Percentiles rank a stretch among this genome's conserved stretches.
These are phyloP conservation scores for Kodamaea jinghongensis DNA, from an alignment of 805 yeast species.

Conservation along the genomic window DNA sequence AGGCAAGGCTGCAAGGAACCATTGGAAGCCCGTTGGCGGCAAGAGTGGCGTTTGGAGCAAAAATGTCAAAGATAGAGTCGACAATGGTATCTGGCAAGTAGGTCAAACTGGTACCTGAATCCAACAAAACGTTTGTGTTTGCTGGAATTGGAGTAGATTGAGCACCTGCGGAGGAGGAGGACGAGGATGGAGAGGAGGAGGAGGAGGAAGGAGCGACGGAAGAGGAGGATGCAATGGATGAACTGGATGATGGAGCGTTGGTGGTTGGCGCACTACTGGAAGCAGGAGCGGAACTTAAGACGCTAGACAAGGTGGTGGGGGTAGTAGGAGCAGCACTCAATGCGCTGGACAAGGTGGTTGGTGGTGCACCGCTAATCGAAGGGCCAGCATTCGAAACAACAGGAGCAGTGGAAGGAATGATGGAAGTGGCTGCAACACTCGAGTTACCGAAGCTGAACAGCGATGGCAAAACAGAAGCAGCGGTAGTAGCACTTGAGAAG, in stretches of 20 bases:
- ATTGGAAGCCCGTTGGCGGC: constrained; percentile 9
- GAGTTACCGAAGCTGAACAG: background rate
- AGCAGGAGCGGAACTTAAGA: background rate
- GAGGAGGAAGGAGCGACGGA: constrained; percentile 1
- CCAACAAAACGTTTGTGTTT: constrained; percentile 38
- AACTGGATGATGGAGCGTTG: constrained; percentile 11
- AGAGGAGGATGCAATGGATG: background rate
- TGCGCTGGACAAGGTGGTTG: too few species aligned
- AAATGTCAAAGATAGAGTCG: constrained; percentile 4
- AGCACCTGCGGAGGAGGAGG: constrained; percentile 3
- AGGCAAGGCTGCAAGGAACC: constrained; percentile 16
- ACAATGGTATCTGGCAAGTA: constrained; percentile 36
- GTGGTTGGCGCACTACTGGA: constrained; percentile 4
- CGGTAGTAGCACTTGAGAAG: background rate
- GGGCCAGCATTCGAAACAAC: too few species aligned
- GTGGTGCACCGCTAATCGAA: too few species aligned
- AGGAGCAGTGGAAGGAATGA: too few species aligned
- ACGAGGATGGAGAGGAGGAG: background rate
- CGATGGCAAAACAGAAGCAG: background rate
- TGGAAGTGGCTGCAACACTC: background rate
- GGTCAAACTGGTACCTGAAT: constrained; percentile 57
- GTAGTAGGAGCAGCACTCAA: constrained; percentile 1
- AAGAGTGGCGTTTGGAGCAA: constrained; percentile 10
- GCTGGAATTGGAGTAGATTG: constrained; percentile 5
- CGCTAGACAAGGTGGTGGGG: constrained; percentile 1